Base-by-base conservation (phyloP, 108 stramenopile genomes). In the Asterionellopsis glacialis region DNA sequence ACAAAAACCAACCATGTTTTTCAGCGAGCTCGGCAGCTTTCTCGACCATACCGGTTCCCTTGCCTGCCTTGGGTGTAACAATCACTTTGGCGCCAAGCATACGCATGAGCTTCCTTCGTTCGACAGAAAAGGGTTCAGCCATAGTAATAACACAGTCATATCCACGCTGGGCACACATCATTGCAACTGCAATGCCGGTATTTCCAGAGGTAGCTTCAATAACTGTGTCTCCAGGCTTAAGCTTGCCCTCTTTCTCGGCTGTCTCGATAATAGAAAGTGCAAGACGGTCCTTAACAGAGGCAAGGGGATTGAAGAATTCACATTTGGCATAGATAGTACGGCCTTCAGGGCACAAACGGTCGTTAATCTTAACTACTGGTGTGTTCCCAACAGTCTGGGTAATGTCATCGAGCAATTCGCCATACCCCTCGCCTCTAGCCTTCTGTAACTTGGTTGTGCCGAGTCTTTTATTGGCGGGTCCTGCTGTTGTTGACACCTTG, bases 141-240 rank as follows among this genome's bases (percentile, higher is more conserved):
- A 90, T 91, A 68, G 72, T 76, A 55, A 81, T 78, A 21, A 84
- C 77, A 69, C 80, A 94, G 11, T 69, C 11, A 76, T 73, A 67
- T 67, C 83, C 55, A 76, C 90, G 39, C 38, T 70, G 54, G 15
- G 68, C 54, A 40, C 55, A 57, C 59, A 76, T 65, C 50, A 75
- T 65, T 50, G 72, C 78, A 21, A 90, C 56, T 19, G 87, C 87
- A 47, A 97, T 95, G 26, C 97, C 97, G 9, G 96, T 97, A 63
- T 96, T 97, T 21, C 97, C 97, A 24, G 82, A 84, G 0, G 94
- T 95, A 21, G 95, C 93, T 67, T 97, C 98, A 10, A 98, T 73
- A 28, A 96, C 93, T 0, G 94, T 95, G 60, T 93, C 73, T 3
- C 97, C 97, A 19, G 88, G 88, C 55, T 72, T 80, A 45, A 97